Conservation (phyloP, 2,329 filamentous ascomycete species). For the Aspergillus melleus region DNA sequence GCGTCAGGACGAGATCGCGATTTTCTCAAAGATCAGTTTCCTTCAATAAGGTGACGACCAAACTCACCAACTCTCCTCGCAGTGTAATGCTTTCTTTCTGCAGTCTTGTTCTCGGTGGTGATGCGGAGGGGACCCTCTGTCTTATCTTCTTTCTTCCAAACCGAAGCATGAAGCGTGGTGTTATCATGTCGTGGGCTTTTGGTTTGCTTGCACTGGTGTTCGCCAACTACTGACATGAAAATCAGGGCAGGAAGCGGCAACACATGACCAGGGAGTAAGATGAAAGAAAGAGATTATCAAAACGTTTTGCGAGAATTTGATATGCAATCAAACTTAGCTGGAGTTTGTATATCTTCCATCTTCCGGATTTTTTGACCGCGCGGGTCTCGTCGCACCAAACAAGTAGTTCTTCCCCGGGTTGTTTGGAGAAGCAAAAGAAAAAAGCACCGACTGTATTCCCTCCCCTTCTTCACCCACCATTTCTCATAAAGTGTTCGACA, state of each 20-base stretch:
- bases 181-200: neutral
- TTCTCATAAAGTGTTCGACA: constrained; percentile 1
- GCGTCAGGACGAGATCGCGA: neutral
- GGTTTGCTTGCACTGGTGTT: constrained; percentile 11
- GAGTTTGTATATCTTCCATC: constrained; percentile 22
- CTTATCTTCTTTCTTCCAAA: neutral
- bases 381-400: constrained; percentile 3
- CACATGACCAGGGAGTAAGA: constrained; percentile 18
- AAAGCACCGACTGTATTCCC: neutral
- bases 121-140: neutral
- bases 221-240: constrained; percentile 34
- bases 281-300: constrained; percentile 22
- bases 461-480: constrained; percentile 3
- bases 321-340: constrained; percentile 42
- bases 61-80: constrained; percentile 25
- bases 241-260: constrained; percentile 34
- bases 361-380: constrained; percentile 5
- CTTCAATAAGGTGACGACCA: constrained; percentile 19
- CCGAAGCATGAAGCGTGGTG: constrained; percentile 1
- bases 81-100: constrained; percentile 2
- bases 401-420: neutral
- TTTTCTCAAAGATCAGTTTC: constrained; percentile 7
- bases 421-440: neutral
- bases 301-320: constrained; percentile 31
- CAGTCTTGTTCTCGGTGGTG: neutral